Percentiles rank a stretch among this genome's conserved stretches.
These are phyloP conservation scores for Xerocomus minutiporus DNA, from an alignment of 1,284 basidiomycete species.

Conservation along the genomic window DNA sequence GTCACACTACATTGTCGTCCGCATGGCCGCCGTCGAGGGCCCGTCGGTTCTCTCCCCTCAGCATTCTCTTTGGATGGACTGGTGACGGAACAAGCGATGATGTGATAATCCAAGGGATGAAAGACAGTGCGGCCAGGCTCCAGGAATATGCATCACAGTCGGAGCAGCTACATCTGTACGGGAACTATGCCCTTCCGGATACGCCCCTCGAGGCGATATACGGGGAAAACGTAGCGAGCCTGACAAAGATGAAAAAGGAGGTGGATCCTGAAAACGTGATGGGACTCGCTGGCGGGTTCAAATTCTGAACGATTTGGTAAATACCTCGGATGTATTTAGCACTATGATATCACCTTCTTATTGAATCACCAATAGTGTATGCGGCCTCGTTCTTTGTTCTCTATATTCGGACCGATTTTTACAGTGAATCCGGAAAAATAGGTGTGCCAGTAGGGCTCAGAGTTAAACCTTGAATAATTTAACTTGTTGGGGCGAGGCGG, in stretches of 20 bases:
- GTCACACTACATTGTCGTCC: slow-evolving; percentile 37
- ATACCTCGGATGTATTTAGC: slow-evolving; percentile 7
- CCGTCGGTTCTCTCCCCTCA: slow-evolving; percentile 41
- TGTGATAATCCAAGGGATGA: slow-evolving; percentile 39
- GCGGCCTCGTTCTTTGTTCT: background rate
- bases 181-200: slow-evolving; percentile 51
- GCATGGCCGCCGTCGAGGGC: slow-evolving; percentile 50
- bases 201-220: slow-evolving; percentile 48
- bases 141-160: slow-evolving; percentile 36
- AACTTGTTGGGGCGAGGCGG: background rate
- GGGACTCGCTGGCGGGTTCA: slow-evolving; percentile 51
- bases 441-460: background rate
- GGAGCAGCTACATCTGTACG: slow-evolving; percentile 40
- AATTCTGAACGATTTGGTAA: slow-evolving; percentile 8
- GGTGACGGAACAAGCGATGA: slow-evolving; percentile 34
- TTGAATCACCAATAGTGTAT: background rate
- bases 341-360: slow-evolving; percentile 4
- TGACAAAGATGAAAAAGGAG: slow-evolving; percentile 38
- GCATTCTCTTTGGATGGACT: slow-evolving; percentile 48
- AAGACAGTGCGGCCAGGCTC: slow-evolving; percentile 40
- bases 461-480: background rate
- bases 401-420: background rate
- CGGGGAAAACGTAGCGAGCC: slow-evolving; percentile 41
- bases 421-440: background rate
- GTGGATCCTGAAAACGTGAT: slow-evolving; percentile 54